Base-by-base conservation (phyloP, 257 asterid species). In the Scutellaria galericulata region DNA sequence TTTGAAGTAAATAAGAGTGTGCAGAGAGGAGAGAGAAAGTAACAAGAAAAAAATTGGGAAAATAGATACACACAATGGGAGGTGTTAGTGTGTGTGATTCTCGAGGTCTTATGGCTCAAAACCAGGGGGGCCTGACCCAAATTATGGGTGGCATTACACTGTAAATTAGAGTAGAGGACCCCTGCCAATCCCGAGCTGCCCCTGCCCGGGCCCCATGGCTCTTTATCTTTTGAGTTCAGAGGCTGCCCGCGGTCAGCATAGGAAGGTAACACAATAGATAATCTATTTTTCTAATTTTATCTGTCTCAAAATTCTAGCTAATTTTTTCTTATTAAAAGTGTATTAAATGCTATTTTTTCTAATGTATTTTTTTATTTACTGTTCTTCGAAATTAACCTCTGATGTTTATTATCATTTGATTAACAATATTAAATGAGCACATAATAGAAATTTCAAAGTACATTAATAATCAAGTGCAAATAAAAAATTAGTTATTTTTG, bases 211-310 rank as follows among this genome's bases (percentile, higher is more conserved):
- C 31, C 56, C 61, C 59, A 0, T 10, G 14, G 0, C 66, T n/a
- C 27, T 47, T 22, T 64, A 58, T 75, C 73, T 67, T 50, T 69
- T 60, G 50, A 46, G 27, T 56, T 70, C 67, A 66, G 55, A 54
- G 47, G 61, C 74, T 84, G 83, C 80, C 87, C 86, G 69, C 74
- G 86, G 87, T 81, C 93, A 83, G 78, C 82, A 68, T 45, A 60
- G 11, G 66, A 75, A 48, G 65, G 42, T n/a, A n/a, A 35, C 61
- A 40, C 27, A 24, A 24, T 24, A 24, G 27, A 24, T 31, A 31
- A 2, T 31, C 37, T 31, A 31, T 31, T 31, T 31, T 31, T 31
- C 37, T 31, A 31, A 31, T 31, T 31, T 31, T 3, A 31, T 31
- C 37, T 31, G 0, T 31, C 37, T 31, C 37, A 31, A 31, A 31